Base-by-base conservation (phyloP, 257 asterid species). In the Eustoma russellianum region DNA sequence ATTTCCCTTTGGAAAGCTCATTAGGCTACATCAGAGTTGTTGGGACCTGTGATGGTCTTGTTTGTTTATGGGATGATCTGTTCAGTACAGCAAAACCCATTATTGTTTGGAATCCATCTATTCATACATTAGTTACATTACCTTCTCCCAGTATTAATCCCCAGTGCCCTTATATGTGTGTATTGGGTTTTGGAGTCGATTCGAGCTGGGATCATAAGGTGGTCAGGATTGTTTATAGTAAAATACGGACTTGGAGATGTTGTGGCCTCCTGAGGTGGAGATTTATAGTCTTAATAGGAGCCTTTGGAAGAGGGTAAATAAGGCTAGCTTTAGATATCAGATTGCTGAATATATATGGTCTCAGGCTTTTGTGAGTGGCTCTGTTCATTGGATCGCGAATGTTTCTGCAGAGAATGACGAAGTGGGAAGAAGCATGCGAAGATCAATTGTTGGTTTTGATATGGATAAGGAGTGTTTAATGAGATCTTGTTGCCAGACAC, bases 31-130 rank as follows among this genome's bases (percentile, higher is more conserved):
- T 50, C 74, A 68, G 93, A 50, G 51, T 77, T 5, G 84, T 85
- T 46, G 95, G 95, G 0, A 59, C 56, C 5, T 79, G 85, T 55
- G 64, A 74, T 13, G 95, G 94, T 24, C 61, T 84, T 9, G 50
- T 84, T 2, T 84, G 85, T 53, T 70, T 79, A 30, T 71, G 65
- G 13, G 76, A 82, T 35, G 86, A 81, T 65, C 59, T 61, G 51
- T 67, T 70, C 57, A 50, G 57, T n/a, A 40, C 41, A 28, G 53
- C 61, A 11, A 35, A 14, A 5, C 65, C 59, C 12, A 30, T 71
- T 13, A 46, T 70, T 10, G 17, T 85, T 3, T 82, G 84, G 88
- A 85, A 85, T 17, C 92, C 94, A 14, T 66, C 66, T 7, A 65
- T 79, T 34, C 71, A 66, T 15, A 79, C 65, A 52, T 62, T 43